A percentile compares a stretch with the other conserved stretches of the same genome.
These are phyloP conservation scores for Aspergillus affinis DNA, from an alignment of 495 filamentous ascomycete genomes.

Conservation along the genomic window DNA sequence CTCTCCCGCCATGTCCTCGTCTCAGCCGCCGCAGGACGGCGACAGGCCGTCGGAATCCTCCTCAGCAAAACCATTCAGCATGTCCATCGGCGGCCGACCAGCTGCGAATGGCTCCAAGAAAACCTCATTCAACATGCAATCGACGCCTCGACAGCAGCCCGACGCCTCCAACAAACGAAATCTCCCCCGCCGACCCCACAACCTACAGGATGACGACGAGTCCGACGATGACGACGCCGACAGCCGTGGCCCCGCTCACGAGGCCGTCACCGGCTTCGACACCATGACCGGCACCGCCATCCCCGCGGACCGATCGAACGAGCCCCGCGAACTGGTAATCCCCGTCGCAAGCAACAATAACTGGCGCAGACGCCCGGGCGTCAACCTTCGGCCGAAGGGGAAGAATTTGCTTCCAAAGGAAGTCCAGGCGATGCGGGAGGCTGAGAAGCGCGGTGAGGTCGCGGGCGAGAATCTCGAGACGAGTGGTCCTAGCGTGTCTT, in stretches of 20 bases:
- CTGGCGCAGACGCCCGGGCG: constrained; percentile 60
- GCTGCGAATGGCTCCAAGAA: constrained; percentile 30
- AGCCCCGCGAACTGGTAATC: constrained; percentile 60
- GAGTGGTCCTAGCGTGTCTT: constrained; percentile 41
- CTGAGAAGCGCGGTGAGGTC: constrained; percentile 31
- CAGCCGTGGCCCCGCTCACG: constrained; percentile 28
- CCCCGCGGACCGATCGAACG: constrained; percentile 35
- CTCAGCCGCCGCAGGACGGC: constrained; percentile 13
- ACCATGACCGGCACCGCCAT: constrained; percentile 55
- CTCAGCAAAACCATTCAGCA: constrained; percentile 31
- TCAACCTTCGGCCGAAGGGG: constrained; percentile 51
- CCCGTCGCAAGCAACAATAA: constrained; percentile 65
- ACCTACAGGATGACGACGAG: constrained; percentile 40
- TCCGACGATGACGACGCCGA: constrained; percentile 44
- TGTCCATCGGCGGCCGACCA: constrained; percentile 24
- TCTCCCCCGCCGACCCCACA: constrained; percentile 38
- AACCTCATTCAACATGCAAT: constrained; percentile 36
- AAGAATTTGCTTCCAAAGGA: constrained; percentile 53
- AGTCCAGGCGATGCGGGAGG: constrained; percentile 47
- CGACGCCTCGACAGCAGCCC: constrained; percentile 18
- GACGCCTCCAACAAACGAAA: constrained; percentile 19
- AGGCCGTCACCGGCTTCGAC: constrained; percentile 62
- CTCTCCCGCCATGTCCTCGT: constrained; percentile 12
- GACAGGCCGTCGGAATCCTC: constrained; percentile 7
- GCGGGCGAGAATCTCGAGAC: constrained; percentile 36